phyloP scores from a whole-genome alignment of 2,329 filamentous ascomycete genomes.

The Aspergillus terreus region DNA sequence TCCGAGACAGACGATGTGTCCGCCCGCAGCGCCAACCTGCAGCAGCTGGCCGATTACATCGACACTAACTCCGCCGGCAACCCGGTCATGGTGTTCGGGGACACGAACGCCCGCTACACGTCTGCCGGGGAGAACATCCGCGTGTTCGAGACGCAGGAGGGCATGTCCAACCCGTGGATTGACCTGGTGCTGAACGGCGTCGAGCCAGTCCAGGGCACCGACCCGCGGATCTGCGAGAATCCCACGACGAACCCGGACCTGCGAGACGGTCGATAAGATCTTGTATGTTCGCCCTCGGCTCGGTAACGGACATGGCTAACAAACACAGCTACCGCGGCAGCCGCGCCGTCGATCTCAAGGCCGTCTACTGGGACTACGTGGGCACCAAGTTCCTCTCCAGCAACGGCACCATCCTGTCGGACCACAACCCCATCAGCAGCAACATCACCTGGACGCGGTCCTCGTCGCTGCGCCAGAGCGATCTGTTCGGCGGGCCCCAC shows the following conservation, averaged over 20 bases:
- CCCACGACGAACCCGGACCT: slow-evolving; percentile 51
- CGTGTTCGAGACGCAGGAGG: slow-evolving; percentile 50
- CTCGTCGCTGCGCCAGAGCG: slow-evolving; percentile 46
- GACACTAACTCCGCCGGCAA: slow-evolving; percentile 55
- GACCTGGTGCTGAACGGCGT: slow-evolving; percentile 49
- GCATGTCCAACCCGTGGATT: slow-evolving; percentile 59
- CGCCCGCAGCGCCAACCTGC: slow-evolving; percentile 57
- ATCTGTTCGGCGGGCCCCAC: slow-evolving; percentile 25
- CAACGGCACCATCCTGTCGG: slow-evolving; percentile 56
- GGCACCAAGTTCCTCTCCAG: slow-evolving; percentile 54
- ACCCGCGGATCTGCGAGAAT: slow-evolving; percentile 51
- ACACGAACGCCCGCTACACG: slow-evolving; percentile 64
- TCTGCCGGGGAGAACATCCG: slow-evolving; percentile 51
- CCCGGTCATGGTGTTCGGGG: slow-evolving; percentile 61
- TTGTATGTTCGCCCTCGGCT: slow-evolving; percentile 30
- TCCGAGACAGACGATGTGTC: slow-evolving; percentile 49
- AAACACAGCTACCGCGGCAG: slow-evolving; percentile 21
- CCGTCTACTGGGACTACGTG: slow-evolving; percentile 47
- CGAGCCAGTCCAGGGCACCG: slow-evolving; percentile 41
- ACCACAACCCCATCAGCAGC: slow-evolving; percentile 58
- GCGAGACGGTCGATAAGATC: slow-evolving; percentile 66
- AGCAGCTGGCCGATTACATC: slow-evolving; percentile 59
- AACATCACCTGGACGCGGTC: slow-evolving; percentile 38
- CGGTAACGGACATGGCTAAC: slow-evolving; percentile 6
- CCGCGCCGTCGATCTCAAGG: slow-evolving; percentile 50